phyloP scores from a whole-genome alignment of 1,139 yeast genomes.

The Arxiozyma telluris region DNA sequence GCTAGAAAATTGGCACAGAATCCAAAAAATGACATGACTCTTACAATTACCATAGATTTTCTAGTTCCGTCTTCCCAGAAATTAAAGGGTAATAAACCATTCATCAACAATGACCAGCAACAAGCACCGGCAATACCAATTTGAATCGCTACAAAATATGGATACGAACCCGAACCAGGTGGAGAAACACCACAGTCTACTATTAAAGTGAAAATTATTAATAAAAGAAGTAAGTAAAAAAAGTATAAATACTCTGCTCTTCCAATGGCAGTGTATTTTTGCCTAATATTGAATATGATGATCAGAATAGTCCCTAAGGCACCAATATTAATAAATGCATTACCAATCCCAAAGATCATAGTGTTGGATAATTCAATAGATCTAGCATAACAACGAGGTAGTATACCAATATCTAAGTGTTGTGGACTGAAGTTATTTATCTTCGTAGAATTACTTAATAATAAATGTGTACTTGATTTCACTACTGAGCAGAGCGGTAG shows the following conservation, averaged over 20 bases:
- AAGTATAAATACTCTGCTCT: slow-evolving; percentile 75
- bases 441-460: slow-evolving; percentile 18
- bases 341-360: slow-evolving; percentile 83
- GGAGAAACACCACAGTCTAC: slow-evolving; percentile 93
- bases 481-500: slow-evolving; percentile 58
- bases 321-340: slow-evolving; percentile 75
- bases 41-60: slow-evolving; percentile 49
- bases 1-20: slow-evolving; percentile 61
- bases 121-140: slow-evolving; percentile 63
- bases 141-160: slow-evolving; percentile 78
- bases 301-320: slow-evolving; percentile 56
- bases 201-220: slow-evolving; percentile 57
- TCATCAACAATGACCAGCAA: slow-evolving; percentile 58
- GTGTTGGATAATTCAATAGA: slow-evolving; percentile 85
- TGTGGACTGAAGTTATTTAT: slow-evolving; percentile 20
- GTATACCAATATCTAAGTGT: slow-evolving; percentile 41
- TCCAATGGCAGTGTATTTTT: slow-evolving; percentile 91
- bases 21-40: slow-evolving; percentile 41
- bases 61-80: slow-evolving; percentile 89
- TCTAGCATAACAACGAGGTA: slow-evolving; percentile 77
- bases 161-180: slow-evolving; percentile 64
- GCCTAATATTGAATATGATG: slow-evolving; percentile 69
- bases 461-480: slow-evolving; percentile 22
- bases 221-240: slow-evolving; percentile 50
- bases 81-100: slow-evolving; percentile 78